Base-by-base conservation (phyloP, 1,284 basidiomycete species). In the Pholiota adiposa region DNA sequence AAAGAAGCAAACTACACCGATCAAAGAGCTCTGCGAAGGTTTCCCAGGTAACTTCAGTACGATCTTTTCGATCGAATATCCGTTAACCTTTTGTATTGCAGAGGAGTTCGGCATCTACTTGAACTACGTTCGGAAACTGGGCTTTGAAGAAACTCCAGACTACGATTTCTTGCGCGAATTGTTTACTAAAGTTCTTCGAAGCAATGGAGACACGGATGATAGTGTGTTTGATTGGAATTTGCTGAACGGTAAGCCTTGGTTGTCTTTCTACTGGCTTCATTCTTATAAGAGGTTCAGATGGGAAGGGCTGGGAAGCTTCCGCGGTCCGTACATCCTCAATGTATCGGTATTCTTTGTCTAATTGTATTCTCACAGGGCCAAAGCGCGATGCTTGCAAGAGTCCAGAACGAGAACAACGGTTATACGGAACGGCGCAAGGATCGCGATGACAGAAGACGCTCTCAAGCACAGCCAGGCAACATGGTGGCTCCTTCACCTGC, bases 1-100 rank as follows among this genome's bases (percentile, higher is more conserved):
- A 82, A 98, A 98, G 88, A 98, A 98, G 82, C 95, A 97, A 81
- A 93, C 90, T 51, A 97, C 96, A 18, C 90, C 93, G 11, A 97
- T 97, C 75, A 95, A 94, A 75, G 95, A 97, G 74, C 82, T 98
- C 16, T 94, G 91, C 68, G 95, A 97, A 66, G 92, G 93, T 44
- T 96, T 93, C 78, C 95, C 95, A 59, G 92, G 93, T 93, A 68
- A 34, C 58, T 52, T 58, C 25, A 31, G 36, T 46, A 44, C 57
- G 34, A 54, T n/a, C 27, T 31, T 43, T 36, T 23, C 33, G 38
- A 14, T 44, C 43, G n/a, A 51, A 54, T 34, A 9, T 34, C 66
- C 54, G 48, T 60, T 52, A 60, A 61, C 56, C 61, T 36, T 23
- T 44, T 16, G 44, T 4, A 38, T 57, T 53, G 23, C 75, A 89